Percentiles rank a stretch among this genome's conserved stretches.
Evolutionary conservation across 345 rosid genomes (phyloP).

Genomic region (Heritiera littoralis): DNA sequence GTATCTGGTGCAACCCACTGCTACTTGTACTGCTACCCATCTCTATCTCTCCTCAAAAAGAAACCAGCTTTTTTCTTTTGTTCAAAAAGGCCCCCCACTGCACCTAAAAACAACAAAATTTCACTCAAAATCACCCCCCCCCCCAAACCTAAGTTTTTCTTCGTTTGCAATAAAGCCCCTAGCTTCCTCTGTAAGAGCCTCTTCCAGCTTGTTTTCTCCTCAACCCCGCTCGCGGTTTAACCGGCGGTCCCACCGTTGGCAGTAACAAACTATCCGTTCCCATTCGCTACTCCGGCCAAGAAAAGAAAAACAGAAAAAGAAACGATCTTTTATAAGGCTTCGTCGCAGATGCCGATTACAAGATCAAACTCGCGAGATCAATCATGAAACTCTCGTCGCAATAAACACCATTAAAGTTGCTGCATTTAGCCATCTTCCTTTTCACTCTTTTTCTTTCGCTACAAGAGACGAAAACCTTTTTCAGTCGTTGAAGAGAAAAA

Average conservation of each 20-base stretch:
- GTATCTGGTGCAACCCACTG: constrained; percentile 47
- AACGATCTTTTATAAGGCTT: background rate
- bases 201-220: constrained; percentile 95
- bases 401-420: constrained; percentile 20
- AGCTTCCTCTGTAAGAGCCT: constrained; percentile 96
- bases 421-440: background rate
- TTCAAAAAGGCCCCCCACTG: constrained; percentile 24
- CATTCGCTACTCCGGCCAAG: constrained; percentile 54
- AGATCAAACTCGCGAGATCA: constrained; percentile 29
- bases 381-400: background rate
- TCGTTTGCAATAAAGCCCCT: constrained; percentile 31
- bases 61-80: constrained; percentile 1
- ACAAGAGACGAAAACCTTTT: background rate
- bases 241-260: constrained; percentile 82
- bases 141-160: constrained; percentile 21
- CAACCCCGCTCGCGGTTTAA: constrained; percentile 81
- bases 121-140: constrained; percentile 14
- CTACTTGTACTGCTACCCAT: constrained; percentile 46
- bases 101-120: constrained; percentile 30
- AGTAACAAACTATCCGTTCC: constrained; percentile 71
- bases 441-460: background rate
- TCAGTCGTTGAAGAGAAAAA: background rate
- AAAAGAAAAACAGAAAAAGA: constrained; percentile 3
- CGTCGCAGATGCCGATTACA: constrained; percentile 6
- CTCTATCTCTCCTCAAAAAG: constrained; percentile 12